These are phyloP conservation scores for Puccinia triticina DNA, from an alignment of 1,284 basidiomycete genomes.

Conservation along the genomic window DNA sequence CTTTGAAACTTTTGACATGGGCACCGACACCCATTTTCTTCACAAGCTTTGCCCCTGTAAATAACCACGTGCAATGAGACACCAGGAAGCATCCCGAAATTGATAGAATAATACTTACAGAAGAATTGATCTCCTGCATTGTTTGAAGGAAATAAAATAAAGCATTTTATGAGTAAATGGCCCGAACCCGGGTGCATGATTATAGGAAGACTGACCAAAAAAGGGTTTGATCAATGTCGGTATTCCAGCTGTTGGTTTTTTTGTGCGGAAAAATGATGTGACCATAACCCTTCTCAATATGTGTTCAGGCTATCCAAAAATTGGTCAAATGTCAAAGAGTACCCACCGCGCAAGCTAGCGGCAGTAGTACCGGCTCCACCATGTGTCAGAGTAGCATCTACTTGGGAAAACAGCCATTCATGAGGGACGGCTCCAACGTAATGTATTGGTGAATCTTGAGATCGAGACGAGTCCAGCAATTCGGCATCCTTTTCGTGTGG, in stretches of 20 bases:
- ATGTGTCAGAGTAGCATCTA: slow-evolving; percentile 58
- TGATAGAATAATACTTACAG: slow-evolving; percentile 8
- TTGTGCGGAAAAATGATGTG: not conserved
- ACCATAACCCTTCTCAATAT: not conserved
- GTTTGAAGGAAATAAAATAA: not conserved
- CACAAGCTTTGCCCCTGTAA: slow-evolving; percentile 57
- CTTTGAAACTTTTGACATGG: slow-evolving; percentile 53
- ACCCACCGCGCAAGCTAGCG: slow-evolving; percentile 54
- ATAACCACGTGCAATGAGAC: slow-evolving; percentile 22
- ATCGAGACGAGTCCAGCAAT: slow-evolving; percentile 37
- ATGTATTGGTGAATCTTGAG: slow-evolving; percentile 55
- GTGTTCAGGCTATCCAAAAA: not conserved
- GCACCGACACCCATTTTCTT: slow-evolving; percentile 56
- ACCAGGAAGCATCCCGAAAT: not conserved
- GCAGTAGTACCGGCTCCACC: slow-evolving; percentile 58
- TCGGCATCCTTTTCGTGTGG: not conserved
- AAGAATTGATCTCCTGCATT: slow-evolving; percentile 40
- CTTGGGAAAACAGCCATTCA: slow-evolving; percentile 58
- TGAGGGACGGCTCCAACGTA: slow-evolving; percentile 57
- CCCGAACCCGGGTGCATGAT: not conserved
- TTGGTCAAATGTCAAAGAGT: not conserved
- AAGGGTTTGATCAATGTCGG: slow-evolving; percentile 58
- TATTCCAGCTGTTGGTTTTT: slow-evolving; percentile 53
- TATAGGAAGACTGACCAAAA: slow-evolving; percentile 54
- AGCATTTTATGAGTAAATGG: not conserved